These are phyloP conservation scores for Dalbergia cultrata DNA, from an alignment of 306 rosid genomes.

Conservation along the genomic window DNA sequence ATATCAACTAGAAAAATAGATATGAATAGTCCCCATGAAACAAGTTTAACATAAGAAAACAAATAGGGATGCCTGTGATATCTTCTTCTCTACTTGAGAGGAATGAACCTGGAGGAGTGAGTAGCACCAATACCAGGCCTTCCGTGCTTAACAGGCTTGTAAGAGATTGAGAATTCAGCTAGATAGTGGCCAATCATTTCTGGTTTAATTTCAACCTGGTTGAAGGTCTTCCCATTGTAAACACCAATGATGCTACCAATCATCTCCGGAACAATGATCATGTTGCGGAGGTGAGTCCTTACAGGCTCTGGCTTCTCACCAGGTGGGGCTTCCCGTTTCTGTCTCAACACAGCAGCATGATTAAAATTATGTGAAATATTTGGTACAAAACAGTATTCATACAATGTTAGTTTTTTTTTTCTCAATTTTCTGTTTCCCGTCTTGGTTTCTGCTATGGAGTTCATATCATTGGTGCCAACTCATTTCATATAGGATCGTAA, in stretches of 20 bases:
- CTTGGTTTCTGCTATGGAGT: no score
- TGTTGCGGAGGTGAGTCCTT: slow-evolving; percentile 82
- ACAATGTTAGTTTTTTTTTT: no score
- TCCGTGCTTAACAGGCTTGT: slow-evolving; percentile 98
- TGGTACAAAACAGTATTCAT: neutral
- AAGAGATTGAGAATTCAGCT: slow-evolving; percentile 92
- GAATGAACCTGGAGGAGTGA: slow-evolving; percentile 97
- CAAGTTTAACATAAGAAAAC: slow-evolving; percentile 22
- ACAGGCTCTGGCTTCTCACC: slow-evolving; percentile 97
- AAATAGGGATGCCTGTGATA: neutral
- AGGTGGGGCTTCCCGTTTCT: slow-evolving; percentile 91
- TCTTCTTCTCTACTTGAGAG: slow-evolving; percentile 73
- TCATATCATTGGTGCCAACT: no score
- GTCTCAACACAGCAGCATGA: slow-evolving; percentile 14
- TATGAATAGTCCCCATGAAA: slow-evolving; percentile 10
- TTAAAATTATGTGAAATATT: neutral
- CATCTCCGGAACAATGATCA: slow-evolving; percentile 66
- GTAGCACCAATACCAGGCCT: slow-evolving; percentile 99
- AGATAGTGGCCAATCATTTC: slow-evolving; percentile 81
- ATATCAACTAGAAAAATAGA: slow-evolving; percentile 6
- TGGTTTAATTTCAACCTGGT: slow-evolving; percentile 65
- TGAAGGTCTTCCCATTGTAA: slow-evolving; percentile 62
- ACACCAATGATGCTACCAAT: slow-evolving; percentile 59
- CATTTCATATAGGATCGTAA: no score
- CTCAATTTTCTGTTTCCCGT: no score